These are phyloP conservation scores for Sugiyamaella floridensis DNA, from an alignment of 805 yeast species.

Conservation along the genomic window DNA sequence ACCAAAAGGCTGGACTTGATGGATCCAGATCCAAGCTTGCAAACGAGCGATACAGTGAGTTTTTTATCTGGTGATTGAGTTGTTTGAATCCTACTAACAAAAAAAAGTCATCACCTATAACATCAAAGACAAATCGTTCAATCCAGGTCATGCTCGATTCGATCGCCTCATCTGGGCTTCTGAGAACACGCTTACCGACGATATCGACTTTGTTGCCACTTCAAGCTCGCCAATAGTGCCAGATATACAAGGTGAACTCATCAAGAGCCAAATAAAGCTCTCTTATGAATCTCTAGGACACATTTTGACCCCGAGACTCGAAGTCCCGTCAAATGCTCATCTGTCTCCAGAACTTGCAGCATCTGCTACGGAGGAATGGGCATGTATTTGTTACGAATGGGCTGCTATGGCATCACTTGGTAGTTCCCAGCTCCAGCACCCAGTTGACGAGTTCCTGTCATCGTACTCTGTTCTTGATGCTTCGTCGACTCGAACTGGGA, in stretches of 20 bases:
- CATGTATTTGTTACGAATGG: slow-evolving; percentile 19
- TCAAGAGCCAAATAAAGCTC: not conserved
- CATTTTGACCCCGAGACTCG: not conserved
- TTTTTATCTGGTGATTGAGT: not conserved
- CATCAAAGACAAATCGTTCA: slow-evolving; percentile 6
- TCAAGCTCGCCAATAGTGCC: not conserved
- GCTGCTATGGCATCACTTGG: slow-evolving; percentile 14
- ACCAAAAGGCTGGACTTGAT: slow-evolving; percentile 30
- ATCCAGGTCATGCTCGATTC: slow-evolving; percentile 7
- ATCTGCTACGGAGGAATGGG: slow-evolving; percentile 18
- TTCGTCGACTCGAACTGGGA: not conserved
- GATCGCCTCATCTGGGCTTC: slow-evolving; percentile 21
- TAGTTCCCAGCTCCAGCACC: slow-evolving; percentile 11
- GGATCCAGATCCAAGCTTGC: slow-evolving; percentile 26
- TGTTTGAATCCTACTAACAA: not conserved
- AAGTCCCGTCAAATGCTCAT: not conserved
- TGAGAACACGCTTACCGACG: slow-evolving; percentile 12
- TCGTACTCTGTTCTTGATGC: slow-evolving; percentile 14
- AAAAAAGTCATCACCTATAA: slow-evolving; percentile 14
- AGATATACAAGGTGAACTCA: not conserved
- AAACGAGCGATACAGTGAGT: slow-evolving; percentile 1
- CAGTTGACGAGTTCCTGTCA: slow-evolving; percentile 15
- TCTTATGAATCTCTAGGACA: too few relatives aligned
- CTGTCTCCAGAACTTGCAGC: not conserved
- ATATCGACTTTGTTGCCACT: slow-evolving; percentile 2